Base-by-base conservation (phyloP, 164 flowering plant genomes). In the Nymphaea colorata region DNA sequence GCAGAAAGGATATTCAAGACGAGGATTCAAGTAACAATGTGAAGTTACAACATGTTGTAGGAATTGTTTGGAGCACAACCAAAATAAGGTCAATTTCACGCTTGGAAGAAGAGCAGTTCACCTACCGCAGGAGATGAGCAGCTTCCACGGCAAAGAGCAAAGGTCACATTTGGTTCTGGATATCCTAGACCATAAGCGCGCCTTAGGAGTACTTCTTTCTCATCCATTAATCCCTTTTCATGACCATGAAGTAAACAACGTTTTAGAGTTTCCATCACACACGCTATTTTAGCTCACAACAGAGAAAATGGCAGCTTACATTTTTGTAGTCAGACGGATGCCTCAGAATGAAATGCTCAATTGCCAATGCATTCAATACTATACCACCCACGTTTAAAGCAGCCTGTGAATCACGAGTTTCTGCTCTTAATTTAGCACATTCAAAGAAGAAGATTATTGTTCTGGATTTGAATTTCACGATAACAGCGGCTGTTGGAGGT, bases 81-180 rank as follows among this genome's bases (percentile, higher is more conserved):
- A 15, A 51, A 51, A 51, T 10, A 15, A 51, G 57, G 12, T 8
- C 57, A 51, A 10, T 8, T 51, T 51, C 15, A 8, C 14, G 14
- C 12, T 8, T 10, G 5, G 57, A 2, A 51, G 14, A 8, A 15
- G 57, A 51, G 14, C 15, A 51, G 3, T 63, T 36, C 47, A 81
- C 92, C 83, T 82, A 93, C 98, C 59, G 97, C 94, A 62, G 98
- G 98, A 36, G 98, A 93, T 62, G 98, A 91, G 91, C 97, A 84
- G 66, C 82, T 87, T 76, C 98, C 98, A 67, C 96, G 84, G 77
- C 96, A 91, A 67, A 93, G 93, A 41, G 96, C 94, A 74, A 93
- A 93, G 67, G 92, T 89, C 62, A 93, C 81, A 72, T 86, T 87
- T 0, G 97, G 97, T 79, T 91, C 97, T 47, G 98, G 96, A 72